Base-by-base conservation (phyloP, 2,329 filamentous ascomycete species). In the Exophiala lecanii-corni region DNA sequence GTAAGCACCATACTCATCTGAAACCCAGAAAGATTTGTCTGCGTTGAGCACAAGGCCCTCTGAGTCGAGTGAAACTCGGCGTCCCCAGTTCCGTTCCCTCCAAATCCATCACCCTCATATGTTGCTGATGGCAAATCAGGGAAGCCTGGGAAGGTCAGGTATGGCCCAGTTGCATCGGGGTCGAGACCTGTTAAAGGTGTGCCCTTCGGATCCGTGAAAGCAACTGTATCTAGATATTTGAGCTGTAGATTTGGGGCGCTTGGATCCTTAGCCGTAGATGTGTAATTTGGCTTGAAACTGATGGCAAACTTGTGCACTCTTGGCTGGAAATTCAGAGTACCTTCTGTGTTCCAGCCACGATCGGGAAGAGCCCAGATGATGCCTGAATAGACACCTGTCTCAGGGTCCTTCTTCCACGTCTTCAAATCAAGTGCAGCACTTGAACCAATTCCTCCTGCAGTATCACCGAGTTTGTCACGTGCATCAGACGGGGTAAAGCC, bases 271-370 rank as follows among this genome's bases (percentile, higher is more conserved):
- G 34, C 37, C 2, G 64, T 61, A 1, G 71, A 63, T 0, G 76
- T 77, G 2, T 79, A 77, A 10, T 67, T 59, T 1, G 65, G 61
- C 2, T 70, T 65, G 78, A 71, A 76, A 55, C 69, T 71, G 36
- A 87, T 66, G 37, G 67, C 59, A 59, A 86, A 81, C 57, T 84
- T 82, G 62, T 88, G 83, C 19, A 88, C 71, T 23, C 83, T 74
- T 2, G 75, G 73, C 51, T 84, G 77, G 59, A 74, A 84, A 59
- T 85, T 85, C 13, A 82, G 53, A 6, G 82, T 86, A 33, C 81
- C 82, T 54, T 85, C 68, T 0, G 82, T 86, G 57, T 87, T 86
- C 74, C 83, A 87, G 26, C 83, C 83, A 47, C 82, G 72, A 57
- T 86, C 81, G 1, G 83, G 82, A 12, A 86, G 62, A 9, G 71